phyloP scores from a whole-genome alignment of 192 early-diverging fungal species.

The Entomortierella chlamydospora region DNA sequence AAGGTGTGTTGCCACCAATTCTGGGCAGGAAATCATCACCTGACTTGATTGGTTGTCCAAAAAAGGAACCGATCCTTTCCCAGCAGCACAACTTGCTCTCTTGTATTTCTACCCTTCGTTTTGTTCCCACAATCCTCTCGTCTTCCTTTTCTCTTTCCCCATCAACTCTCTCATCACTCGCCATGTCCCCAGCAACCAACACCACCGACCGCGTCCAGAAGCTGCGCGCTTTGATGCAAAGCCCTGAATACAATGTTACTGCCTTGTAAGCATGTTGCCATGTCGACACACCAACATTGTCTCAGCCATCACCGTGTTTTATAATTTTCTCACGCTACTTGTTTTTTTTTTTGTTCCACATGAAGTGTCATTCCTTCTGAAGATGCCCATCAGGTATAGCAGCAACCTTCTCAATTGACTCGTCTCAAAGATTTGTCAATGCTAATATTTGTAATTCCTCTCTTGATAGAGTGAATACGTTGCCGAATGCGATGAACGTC shows the following conservation, averaged over 20 bases:
- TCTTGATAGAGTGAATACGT: conserved; percentile 90
- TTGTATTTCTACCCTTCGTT: neutral
- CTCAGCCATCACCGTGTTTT: neutral
- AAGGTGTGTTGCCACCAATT: neutral
- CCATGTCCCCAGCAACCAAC: conserved; percentile 46
- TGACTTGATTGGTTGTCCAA: neutral
- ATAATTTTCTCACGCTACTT: conserved; percentile 44
- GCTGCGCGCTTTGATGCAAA: conserved; percentile 72
- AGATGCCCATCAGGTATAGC: conserved; percentile 91
- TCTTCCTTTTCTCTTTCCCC: conserved; percentile 1
- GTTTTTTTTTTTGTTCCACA: neutral
- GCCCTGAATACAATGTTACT: conserved; percentile 61
- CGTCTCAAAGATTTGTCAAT: neutral
- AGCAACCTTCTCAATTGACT: neutral
- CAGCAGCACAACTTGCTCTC: neutral
- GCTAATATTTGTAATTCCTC: neutral
- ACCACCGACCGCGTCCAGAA: conserved; percentile 66
- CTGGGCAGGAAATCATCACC: neutral
- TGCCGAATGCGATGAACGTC: conserved; percentile 87
- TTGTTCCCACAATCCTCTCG: conserved; percentile 5
- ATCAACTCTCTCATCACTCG: conserved; percentile 5
- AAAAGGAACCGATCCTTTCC: neutral
- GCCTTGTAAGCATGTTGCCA: conserved; percentile 53
- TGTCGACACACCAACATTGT: neutral
- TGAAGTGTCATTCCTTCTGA: conserved; percentile 91